phyloP scores from a whole-genome alignment of 345 rosid genomes.

The Kandelia obovata region DNA sequence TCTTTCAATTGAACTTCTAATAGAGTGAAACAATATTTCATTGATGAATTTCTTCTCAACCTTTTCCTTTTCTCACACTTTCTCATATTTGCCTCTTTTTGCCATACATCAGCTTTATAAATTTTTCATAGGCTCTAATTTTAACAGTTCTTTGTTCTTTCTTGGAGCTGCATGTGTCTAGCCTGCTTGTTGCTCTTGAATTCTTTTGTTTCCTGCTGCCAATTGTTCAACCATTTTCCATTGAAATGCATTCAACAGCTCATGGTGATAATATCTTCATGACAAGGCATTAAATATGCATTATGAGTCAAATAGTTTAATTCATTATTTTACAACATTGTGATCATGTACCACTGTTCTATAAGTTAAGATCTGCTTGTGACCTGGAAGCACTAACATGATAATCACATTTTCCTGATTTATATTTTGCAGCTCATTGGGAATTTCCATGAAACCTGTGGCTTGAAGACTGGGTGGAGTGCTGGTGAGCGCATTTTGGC shows the following conservation, averaged over 20 bases:
- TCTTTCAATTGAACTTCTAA: no score
- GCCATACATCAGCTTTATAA: no score
- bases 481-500: slow-evolving; percentile 47
- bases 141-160: no score
- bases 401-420: neutral
- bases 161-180: neutral
- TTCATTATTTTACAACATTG: neutral
- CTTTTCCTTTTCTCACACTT: no score
- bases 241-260: no score
- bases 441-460: slow-evolving; percentile 75
- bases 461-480: slow-evolving; percentile 86
- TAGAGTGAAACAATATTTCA: no score
- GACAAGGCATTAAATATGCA: neutral
- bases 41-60: no score
- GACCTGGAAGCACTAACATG: neutral
- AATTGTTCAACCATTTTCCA: no score
- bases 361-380: neutral
- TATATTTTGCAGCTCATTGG: slow-evolving; percentile 68
- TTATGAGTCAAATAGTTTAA: neutral
- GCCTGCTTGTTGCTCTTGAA: neutral
- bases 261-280: no score
- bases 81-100: no score
- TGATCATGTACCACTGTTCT: neutral
- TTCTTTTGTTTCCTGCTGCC: no score
- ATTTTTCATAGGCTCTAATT: no score